These are phyloP conservation scores for Tricholoma sp. DNA, from an alignment of 768 basidiomycete genomes.

Conservation along the genomic window DNA sequence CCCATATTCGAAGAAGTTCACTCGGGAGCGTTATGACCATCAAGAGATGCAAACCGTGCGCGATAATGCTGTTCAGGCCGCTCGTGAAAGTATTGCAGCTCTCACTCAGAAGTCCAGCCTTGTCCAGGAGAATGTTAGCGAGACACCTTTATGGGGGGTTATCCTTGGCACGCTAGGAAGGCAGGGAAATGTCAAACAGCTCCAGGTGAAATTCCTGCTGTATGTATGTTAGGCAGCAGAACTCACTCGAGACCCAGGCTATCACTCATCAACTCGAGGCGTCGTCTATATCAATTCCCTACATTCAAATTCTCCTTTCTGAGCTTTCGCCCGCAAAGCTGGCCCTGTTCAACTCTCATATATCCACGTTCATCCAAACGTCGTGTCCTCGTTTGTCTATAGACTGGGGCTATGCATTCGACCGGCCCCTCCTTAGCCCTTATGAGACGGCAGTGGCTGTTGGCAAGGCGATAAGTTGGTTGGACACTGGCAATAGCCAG, in stretches of 20 bases:
- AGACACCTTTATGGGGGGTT: constrained; percentile 73
- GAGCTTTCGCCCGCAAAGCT: constrained; percentile 97
- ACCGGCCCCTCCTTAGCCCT: constrained; percentile 81
- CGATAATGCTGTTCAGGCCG: constrained; percentile 68
- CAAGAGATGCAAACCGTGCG: constrained; percentile 76
- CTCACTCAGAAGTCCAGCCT: constrained; percentile 16
- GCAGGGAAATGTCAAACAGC: constrained; percentile 88
- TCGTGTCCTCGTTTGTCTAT: constrained; percentile 95
- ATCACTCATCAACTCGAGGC: constrained; percentile 65
- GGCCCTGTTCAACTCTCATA: constrained; percentile 70
- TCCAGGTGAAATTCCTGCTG: constrained; percentile 46
- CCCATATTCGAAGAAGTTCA: constrained; percentile 96
- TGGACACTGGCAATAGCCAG: constrained; percentile 23
- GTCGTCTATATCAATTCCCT: constrained; percentile 56
- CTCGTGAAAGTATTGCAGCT: constrained; percentile 55
- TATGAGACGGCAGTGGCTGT: constrained; percentile 91
- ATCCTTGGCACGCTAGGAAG: constrained; percentile 91
- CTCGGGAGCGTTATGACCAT: constrained; percentile 88
- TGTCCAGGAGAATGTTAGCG: constrained; percentile 3
- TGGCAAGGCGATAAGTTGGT: constrained; percentile 65
- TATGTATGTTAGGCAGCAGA: neutral
- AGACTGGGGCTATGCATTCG: constrained; percentile 98
- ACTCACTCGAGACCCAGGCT: constrained; percentile 39
- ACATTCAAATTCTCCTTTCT: constrained; percentile 88
- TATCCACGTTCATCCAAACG: constrained; percentile 92